These are phyloP conservation scores for Astrephomene gubernaculifera DNA, from an alignment of 139 green algal species.

Conservation along the genomic window DNA sequence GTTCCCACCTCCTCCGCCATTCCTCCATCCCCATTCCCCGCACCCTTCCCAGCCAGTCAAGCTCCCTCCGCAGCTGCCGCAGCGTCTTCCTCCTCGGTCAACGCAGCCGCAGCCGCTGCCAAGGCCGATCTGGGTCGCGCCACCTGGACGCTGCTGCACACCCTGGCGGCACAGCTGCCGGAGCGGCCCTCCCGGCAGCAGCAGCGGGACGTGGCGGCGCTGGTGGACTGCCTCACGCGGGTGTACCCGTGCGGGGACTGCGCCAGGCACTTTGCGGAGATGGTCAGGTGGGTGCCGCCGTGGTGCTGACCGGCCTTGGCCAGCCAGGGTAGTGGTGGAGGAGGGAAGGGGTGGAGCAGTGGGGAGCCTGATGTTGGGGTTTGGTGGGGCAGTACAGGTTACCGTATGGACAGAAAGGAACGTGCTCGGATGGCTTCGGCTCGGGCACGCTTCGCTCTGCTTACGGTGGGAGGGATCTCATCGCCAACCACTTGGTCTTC, in stretches of 20 bases:
- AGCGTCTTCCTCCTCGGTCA: no score
- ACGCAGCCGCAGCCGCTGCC: background rate
- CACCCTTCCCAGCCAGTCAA: background rate
- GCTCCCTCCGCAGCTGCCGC: no score
- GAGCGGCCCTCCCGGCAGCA: constrained; percentile 86
- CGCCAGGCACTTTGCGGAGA: constrained; percentile 86
- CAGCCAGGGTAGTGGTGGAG: background rate
- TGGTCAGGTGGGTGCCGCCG: constrained; percentile 71
- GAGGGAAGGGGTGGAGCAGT: background rate
- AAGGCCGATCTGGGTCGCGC: constrained; percentile 87
- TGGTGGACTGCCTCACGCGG: constrained; percentile 83
- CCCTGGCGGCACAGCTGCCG: constrained; percentile 89
- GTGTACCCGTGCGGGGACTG: constrained; percentile 97
- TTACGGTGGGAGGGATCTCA: no score
- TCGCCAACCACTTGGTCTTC: background rate
- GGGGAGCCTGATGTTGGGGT: background rate
- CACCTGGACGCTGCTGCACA: constrained; percentile 96
- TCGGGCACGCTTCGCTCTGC: background rate
- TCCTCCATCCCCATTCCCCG: background rate
- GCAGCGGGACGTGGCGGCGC: constrained; percentile 68
- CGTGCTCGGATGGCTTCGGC: background rate
- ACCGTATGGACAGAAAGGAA: background rate
- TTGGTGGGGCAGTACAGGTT: background rate
- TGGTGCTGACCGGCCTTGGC: background rate
- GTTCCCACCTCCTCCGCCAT: no score